phyloP scores from a whole-genome alignment of 768 basidiomycete genomes.

The Russula dissimulans region DNA sequence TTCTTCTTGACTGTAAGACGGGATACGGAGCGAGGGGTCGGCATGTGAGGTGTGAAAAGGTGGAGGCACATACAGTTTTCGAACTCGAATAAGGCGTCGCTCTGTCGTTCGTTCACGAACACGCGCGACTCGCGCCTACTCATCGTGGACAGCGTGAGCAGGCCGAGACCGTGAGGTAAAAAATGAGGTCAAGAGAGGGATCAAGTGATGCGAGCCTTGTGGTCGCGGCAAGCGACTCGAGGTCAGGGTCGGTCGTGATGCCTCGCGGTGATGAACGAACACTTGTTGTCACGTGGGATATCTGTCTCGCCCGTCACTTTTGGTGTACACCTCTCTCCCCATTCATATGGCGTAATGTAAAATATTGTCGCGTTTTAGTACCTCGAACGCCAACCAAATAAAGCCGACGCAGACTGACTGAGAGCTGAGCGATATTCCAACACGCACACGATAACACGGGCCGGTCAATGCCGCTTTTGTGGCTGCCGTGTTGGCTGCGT shows the following conservation, averaged over 20 bases:
- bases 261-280: constrained; percentile 9
- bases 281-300: constrained; percentile 1
- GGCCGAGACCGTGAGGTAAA: constrained; percentile 11
- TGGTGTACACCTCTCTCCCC: no score
- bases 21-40: constrained; percentile 24
- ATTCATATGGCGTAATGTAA: no score
- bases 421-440: no score
- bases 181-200: not conserved
- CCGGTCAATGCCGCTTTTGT: not conserved
- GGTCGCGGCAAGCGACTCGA: not conserved
- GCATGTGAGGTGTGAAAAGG: constrained; percentile 23
- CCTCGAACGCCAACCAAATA: no score
- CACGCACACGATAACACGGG: no score
- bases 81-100: constrained; percentile 74
- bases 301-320: no score
- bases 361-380: no score
- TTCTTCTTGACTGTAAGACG: constrained; percentile 75
- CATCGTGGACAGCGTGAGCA: constrained; percentile 25
- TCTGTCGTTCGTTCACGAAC: constrained; percentile 58
- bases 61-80: constrained; percentile 60
- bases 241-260: not conserved
- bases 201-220: not conserved
- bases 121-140: constrained; percentile 32
- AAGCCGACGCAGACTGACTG: no score
- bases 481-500: no score